phyloP scores from a whole-genome alignment of 2,329 filamentous ascomycete genomes.

The Albifimbria verrucaria region DNA sequence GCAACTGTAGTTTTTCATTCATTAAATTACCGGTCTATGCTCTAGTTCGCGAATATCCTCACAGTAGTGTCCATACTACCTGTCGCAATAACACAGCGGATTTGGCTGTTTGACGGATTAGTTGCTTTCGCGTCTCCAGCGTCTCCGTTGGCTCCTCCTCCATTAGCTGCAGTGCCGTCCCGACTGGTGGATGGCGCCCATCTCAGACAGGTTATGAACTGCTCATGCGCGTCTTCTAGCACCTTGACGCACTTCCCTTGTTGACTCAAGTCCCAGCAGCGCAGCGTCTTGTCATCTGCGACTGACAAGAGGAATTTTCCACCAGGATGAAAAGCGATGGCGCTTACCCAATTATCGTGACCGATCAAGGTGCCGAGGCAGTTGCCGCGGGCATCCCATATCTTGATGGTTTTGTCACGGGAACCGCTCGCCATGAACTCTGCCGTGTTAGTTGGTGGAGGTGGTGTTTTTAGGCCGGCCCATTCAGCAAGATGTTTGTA shows the following conservation, averaged over 20 bases:
- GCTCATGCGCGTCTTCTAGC: constrained; percentile 71
- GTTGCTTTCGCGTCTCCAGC: constrained; percentile 17
- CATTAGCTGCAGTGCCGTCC: not conserved
- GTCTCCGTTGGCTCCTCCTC: not conserved
- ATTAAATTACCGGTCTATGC: too few species aligned
- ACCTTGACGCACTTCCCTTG: constrained; percentile 88
- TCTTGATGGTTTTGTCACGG: constrained; percentile 83
- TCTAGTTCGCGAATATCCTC: constrained; percentile 3
- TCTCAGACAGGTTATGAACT: constrained; percentile 81
- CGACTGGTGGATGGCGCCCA: constrained; percentile 64
- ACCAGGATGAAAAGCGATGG: constrained; percentile 82
- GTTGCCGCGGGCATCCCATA: constrained; percentile 85
- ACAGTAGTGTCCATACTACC: constrained; percentile 3
- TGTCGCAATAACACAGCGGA: constrained; percentile 1
- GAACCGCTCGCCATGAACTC: constrained; percentile 90
- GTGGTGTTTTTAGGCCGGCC: constrained; percentile 80
- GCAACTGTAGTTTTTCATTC: too few species aligned
- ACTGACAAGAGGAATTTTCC: constrained; percentile 87
- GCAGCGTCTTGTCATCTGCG: constrained; percentile 84
- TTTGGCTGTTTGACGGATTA: not conserved
- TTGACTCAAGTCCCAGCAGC: constrained; percentile 91
- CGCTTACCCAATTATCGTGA: constrained; percentile 93
- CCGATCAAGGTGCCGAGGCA: constrained; percentile 80
- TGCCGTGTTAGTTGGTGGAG: constrained; percentile 67
- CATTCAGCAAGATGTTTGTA: constrained; percentile 75